Conservation (phyloP, 345 rosid species). For the Angophora floribunda region DNA sequence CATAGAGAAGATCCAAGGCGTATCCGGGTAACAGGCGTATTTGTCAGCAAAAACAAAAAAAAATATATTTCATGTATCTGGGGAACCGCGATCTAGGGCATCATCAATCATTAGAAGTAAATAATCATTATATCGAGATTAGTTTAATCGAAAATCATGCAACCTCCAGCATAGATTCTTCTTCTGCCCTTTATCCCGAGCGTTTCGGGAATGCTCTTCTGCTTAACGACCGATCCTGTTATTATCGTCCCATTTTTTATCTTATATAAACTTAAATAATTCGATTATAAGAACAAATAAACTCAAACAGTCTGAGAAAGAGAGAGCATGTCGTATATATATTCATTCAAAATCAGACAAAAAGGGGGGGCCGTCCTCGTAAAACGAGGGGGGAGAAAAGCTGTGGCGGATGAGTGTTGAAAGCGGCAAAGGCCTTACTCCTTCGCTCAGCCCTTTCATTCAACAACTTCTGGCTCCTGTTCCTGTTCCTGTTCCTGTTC, state of each 20-base stretch:
- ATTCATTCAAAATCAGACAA: not conserved
- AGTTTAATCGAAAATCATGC: not conserved
- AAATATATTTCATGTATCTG: not conserved
- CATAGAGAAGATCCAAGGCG: not conserved
- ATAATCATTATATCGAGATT: not conserved
- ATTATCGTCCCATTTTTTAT: not conserved
- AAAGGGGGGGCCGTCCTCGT: not conserved
- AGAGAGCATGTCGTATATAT: not conserved
- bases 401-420: slow-evolving; percentile 19
- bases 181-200: not conserved
- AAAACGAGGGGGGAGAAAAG: slow-evolving; percentile 2
- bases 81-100: not conserved
- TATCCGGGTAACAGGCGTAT: not conserved
- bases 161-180: not conserved
- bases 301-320: not conserved
- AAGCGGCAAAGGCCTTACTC: slow-evolving; percentile 4
- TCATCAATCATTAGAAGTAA: not conserved
- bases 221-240: not conserved
- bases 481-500: not conserved
- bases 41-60: not conserved
- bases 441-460: slow-evolving; percentile 7
- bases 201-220: not conserved
- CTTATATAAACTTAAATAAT: not conserved
- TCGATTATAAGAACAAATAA: no score
- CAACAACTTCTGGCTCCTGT: not conserved